phyloP scores from a whole-genome alignment of 345 rosid species.

The Syzygium aromaticum region DNA sequence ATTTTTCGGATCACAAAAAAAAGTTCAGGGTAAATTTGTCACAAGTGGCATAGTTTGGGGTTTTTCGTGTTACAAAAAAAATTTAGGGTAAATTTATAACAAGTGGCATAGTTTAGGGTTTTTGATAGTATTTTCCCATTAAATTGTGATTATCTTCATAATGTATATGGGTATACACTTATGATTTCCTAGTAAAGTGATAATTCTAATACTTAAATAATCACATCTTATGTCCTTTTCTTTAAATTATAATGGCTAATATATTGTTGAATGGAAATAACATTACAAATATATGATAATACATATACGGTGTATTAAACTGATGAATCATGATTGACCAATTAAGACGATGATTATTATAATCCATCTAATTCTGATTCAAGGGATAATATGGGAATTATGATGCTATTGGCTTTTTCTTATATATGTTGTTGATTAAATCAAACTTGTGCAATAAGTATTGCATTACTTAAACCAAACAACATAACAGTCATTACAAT shows the following conservation, averaged over 20 bases:
- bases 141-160: no score
- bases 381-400: not conserved
- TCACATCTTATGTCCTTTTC: not conserved
- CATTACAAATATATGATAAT: not conserved
- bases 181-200: not conserved
- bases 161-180: no score
- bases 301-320: not conserved
- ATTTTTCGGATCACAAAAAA: no score
- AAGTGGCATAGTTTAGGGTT: no score
- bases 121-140: no score
- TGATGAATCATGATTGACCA: not conserved
- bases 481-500: not conserved
- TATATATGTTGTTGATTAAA: not conserved
- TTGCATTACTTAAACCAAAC: no score
- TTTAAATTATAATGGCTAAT: not conserved
- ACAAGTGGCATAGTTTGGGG: no score
- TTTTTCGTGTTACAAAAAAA: no score
- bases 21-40: no score
- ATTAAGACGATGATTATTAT: not conserved
- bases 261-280: not conserved
- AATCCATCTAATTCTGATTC: not conserved
- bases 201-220: not conserved
- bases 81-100: no score
- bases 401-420: not conserved
- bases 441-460: no score